A percentile compares a stretch with the other conserved stretches of the same genome.
These are phyloP conservation scores for Verticillium albo-atrum DNA, from an alignment of 2,329 filamentous ascomycete species.

Conservation along the genomic window DNA sequence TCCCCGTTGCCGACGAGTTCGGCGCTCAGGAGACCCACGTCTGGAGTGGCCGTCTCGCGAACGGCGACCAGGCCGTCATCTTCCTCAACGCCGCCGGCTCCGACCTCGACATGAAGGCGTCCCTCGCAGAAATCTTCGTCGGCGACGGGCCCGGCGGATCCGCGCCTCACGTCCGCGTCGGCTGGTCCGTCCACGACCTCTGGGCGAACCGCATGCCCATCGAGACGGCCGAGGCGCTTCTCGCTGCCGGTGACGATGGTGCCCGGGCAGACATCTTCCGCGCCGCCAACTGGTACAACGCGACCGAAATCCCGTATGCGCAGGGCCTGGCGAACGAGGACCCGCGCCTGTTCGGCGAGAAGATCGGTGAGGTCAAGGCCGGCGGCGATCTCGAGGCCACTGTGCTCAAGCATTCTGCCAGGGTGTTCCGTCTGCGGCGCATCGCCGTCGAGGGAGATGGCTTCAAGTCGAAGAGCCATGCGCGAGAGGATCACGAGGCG, in stretches of 20 bases:
- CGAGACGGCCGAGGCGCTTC: constrained; percentile 9
- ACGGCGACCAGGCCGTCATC: constrained; percentile 13
- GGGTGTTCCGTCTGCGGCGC: constrained; percentile 12
- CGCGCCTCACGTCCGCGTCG: constrained; percentile 12
- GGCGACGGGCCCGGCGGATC: constrained; percentile 15
- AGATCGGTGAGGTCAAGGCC: constrained; percentile 11
- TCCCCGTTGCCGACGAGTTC: constrained; percentile 13
- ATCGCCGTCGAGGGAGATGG: constrained; percentile 12
- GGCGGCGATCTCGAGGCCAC: constrained; percentile 4
- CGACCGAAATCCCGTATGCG: constrained; percentile 12
- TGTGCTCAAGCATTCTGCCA: constrained; percentile 13
- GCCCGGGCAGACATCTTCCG: constrained; percentile 4
- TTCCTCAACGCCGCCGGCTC: constrained; percentile 11
- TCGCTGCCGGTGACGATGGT: constrained; percentile 2
- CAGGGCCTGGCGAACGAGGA: constrained; percentile 12
- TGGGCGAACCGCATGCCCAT: constrained; percentile 15
- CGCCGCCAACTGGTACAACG: constrained; percentile 14
- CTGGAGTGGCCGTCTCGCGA: constrained; percentile 20
- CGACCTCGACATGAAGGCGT: constrained; percentile 9
- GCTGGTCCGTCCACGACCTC: constrained; percentile 15
- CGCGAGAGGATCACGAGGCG: constrained; percentile 9
- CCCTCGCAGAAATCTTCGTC: constrained; percentile 16
- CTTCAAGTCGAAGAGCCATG: constrained; percentile 14
- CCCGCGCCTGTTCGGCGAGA: constrained; percentile 14
- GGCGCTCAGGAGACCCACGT: constrained; percentile 20